phyloP scores from a whole-genome alignment of 108 stramenopile species.

The Ochromonas danica region DNA sequence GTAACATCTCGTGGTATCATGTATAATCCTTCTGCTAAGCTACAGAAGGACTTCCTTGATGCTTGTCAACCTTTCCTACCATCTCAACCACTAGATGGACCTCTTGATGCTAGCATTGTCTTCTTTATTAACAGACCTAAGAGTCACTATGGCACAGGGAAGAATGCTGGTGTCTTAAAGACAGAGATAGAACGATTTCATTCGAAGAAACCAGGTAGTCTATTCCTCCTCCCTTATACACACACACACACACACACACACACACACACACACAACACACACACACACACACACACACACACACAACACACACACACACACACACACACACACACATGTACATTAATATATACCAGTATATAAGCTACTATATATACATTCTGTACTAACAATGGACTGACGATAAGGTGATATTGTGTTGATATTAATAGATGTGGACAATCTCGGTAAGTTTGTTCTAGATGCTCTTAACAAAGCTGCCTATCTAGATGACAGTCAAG shows the following conservation, averaged over 20 bases:
- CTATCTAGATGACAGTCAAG: slow-evolving; percentile 9
- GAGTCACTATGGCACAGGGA: background rate
- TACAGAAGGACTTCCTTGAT: background rate
- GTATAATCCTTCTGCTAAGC: slow-evolving; percentile 3
- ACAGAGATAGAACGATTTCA: background rate
- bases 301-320: no score
- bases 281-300: no score
- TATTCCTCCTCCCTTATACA: no score
- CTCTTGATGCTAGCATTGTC: background rate
- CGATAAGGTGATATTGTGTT: background rate
- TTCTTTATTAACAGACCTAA: background rate
- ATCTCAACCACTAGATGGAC: background rate
- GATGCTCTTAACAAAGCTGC: slow-evolving; percentile 1
- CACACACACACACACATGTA: no score
- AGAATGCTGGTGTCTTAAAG: background rate
- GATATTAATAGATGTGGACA: slow-evolving; percentile 6
- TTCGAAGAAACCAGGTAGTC: background rate
- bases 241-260: no score
- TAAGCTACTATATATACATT: background rate
- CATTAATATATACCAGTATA: no score
- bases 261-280: no score
- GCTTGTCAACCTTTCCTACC: background rate
- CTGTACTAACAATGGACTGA: background rate
- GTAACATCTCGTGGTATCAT: background rate
- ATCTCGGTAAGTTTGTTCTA: slow-evolving; percentile 7